Evolutionary conservation across 495 filamentous ascomycete genomes (phyloP), one percentile per base, ranked within the genome.

Genomic region (Trichoderma erinaceum): DNA sequence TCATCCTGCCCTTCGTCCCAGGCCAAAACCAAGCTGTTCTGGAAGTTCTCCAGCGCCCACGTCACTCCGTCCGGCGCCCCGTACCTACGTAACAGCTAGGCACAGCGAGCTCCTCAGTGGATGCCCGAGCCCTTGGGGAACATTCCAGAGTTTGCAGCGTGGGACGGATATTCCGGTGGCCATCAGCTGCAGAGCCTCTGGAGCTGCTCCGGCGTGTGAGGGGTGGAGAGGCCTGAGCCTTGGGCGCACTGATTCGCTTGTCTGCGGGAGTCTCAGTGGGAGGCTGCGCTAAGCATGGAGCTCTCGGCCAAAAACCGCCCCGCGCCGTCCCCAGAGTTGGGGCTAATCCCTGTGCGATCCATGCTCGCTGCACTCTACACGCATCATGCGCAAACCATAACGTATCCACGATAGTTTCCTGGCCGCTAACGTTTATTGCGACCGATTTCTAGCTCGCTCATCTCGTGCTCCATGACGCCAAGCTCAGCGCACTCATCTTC

Each of bases 381-480:
- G 25, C 56, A 13, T 29, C 56, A 61, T 21, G 25, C 56, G 56
- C 16, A 56, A 56, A 56, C 21, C 21, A 56, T 56, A 56, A n/a
- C 21, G 50, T 56, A 56, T 21, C 8, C 56, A 61, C 56, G 56
- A 61, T 32, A 21, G 56, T 61, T 52, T 48, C 66, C 15, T 13
- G 44, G 27, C 18, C 58, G 48, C 52, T 68, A 43, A 68, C 41
- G 58, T 23, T 23, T 23, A 23, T 18, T 11, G 21, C 32, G 13
- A 38, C 65, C 23, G 23, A 63, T 27, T 61, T 38, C 64, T 69
- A 76, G 73, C 52, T 73, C 32, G 66, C 73, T 41, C 75, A 75
- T 66, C 73, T 75, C 58, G 64, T 73, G 46, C 71, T 80, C 43
- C 73, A 70, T 23, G 76, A 75, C 71, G 67, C 70, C 63, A 78